Base-by-base conservation (phyloP, 208 protist species). In the Willaertia magna region DNA sequence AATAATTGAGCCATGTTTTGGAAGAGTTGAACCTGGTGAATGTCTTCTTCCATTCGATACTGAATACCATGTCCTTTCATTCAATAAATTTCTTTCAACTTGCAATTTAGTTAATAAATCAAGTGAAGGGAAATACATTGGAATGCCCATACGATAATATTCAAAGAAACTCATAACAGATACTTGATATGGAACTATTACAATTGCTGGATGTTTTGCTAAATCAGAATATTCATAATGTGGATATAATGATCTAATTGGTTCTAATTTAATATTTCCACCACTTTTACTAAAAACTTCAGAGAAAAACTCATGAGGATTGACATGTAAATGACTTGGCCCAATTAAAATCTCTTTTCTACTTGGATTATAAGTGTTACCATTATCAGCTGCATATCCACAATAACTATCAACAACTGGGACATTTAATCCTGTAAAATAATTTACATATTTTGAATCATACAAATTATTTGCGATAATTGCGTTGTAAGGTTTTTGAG, bases 101-200 rank as follows among this genome's bases (percentile, higher is more conserved):
- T 85, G 76, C 87, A 84, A 89, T 22, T 26, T 11, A 74, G 85
- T 78, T 43, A 89, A 82, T n/a, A 89, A 86, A 43, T 85, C 84
- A 51, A 81, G 74, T 34, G 85, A 87, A 42, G 87, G 87, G 46
- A 85, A 43, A 83, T 87, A 46, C 47, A 89, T 49, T 18, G 87
- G 87, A 52, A 89, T 89, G 44, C 52, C 75, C n/a, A 87, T 76
- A 4, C 87, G 67, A 75, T 89, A 89, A 79, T 89, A 86, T 42
- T 89, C 87, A 52, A 89, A 89, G 52, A 89, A 47, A 34, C 85
- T 87, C 85, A 89, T 89, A 40, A 89, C 85, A 7, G 87, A 89
- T 81, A 87, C 74, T 47, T 89, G 87, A 67, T 89, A 89, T 34
- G 87, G 87, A 44, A 89, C 47, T 1, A 85, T 26, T n/a, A 89